These are phyloP conservation scores for Neoboletus brunneissimus DNA, from an alignment of 768 basidiomycete species.

Conservation along the genomic window DNA sequence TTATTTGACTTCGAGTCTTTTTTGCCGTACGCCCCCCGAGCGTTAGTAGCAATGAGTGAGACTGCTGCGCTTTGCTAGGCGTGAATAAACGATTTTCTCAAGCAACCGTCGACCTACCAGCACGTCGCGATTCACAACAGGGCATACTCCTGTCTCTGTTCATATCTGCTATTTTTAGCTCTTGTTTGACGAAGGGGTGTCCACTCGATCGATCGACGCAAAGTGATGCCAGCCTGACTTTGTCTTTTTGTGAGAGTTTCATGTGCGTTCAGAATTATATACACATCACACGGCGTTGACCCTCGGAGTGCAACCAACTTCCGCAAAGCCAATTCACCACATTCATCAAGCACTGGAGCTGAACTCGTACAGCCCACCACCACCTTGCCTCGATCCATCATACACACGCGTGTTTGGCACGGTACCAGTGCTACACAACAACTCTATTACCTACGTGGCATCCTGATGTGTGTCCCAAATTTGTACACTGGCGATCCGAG, in stretches of 20 bases:
- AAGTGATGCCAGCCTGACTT: not conserved
- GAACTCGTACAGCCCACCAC: not conserved
- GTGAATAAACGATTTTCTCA: not conserved
- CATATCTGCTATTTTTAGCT: not conserved
- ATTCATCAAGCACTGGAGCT: not conserved
- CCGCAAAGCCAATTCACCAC: not conserved
- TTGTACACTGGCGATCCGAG: not conserved
- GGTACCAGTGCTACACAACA: not conserved
- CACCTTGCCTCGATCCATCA: not conserved
- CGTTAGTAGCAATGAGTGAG: not conserved
- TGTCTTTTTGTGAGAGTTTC: no score
- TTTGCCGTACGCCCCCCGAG: conserved; percentile 19
- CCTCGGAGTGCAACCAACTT: not conserved
- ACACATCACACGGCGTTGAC: not conserved
- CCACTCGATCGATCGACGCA: not conserved
- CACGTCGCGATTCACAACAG: not conserved
- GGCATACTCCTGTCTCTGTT: not conserved
- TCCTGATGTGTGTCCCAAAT: not conserved
- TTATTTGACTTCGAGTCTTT: conserved; percentile 18
- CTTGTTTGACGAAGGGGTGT: not conserved
- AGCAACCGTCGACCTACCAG: not conserved
- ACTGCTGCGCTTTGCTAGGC: not conserved
- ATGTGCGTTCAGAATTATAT: not conserved
- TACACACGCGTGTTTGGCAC: not conserved
- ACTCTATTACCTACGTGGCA: not conserved